phyloP scores from a whole-genome alignment of 2,329 filamentous ascomycete species.

The Aspergillus piperis region DNA sequence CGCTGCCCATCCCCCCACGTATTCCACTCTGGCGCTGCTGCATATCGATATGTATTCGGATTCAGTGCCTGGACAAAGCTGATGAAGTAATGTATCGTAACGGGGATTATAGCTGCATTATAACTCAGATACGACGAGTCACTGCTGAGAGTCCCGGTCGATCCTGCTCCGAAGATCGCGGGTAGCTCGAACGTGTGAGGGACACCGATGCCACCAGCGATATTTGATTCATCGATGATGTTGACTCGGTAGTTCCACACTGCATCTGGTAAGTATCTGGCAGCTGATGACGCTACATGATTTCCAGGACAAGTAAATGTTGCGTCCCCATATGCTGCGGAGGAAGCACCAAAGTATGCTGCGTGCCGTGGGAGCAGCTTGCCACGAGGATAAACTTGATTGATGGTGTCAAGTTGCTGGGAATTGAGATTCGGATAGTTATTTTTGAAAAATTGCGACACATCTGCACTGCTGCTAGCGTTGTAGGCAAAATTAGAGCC shows the following conservation, averaged over 20 bases:
- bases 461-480: constrained; percentile 49
- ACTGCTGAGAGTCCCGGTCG: constrained; percentile 34
- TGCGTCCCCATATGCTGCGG: constrained; percentile 47
- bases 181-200: constrained; percentile 38
- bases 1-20: constrained; percentile 8
- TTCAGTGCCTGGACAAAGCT: constrained; percentile 27
- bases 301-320: constrained; percentile 52
- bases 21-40: constrained; percentile 19
- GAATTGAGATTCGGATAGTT: constrained; percentile 58
- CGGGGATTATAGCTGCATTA: constrained; percentile 24
- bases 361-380: constrained; percentile 32
- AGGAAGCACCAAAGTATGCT: constrained; percentile 42
- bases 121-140: constrained; percentile 1
- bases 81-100: constrained; percentile 30
- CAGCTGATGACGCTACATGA: constrained; percentile 39
- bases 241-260: constrained; percentile 55
- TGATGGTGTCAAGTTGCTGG: constrained; percentile 51
- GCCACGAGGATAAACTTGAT: constrained; percentile 53
- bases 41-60: constrained; percentile 22
- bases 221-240: constrained; percentile 42
- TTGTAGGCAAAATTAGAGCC: constrained; percentile 48
- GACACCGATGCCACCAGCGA: constrained; percentile 40
- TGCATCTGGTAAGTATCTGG: constrained; percentile 26
- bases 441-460: constrained; percentile 56
- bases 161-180: constrained; percentile 34